Evolutionary conservation across 371 early-diverging fungal genomes (phyloP), one percentile per base, ranked within the genome.

Genomic region (Circinella umbellata): DNA sequence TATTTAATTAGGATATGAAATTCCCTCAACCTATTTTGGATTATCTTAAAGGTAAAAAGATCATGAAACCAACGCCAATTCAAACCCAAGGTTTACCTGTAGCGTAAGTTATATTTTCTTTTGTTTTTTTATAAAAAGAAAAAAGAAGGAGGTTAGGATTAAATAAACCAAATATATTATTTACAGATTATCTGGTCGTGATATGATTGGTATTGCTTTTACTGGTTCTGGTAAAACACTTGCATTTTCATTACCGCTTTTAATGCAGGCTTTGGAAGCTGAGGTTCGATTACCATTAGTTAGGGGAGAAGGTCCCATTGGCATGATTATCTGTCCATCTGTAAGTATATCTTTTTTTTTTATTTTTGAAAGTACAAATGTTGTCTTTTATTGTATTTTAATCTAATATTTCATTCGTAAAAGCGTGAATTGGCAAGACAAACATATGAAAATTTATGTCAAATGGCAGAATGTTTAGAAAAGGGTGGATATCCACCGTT

Each of bases 221-320:
- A 99, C 99, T 11, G 99, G 99, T 18, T 98, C 98, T n/a, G 99
- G 99, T 47, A 99, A 99, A 83, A 99, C 99, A 0, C 84, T 98
- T 18, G 91, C 98, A 0, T 99, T 98, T 85, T 94, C 94, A 15
- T 73, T 99, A n/a, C 99, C 99, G 36, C 80, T 88, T 73, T 86
- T 91, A 64, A 90, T 94, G 91, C 88, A 88, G 75, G 93, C 91
- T 48, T 82, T 92, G 71, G 95, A 95, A 75, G 92, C 89, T 37
- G 96, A 96, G 73, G 72, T 85, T 35, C 82, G 92, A 68, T 80
- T 94, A 64, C 94, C 95, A 9, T 78, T 97, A 0, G 80, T 89
- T n/a, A 77, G 84, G 47, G 95, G 95, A 3, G 98, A 98, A 71
- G 98, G 98, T 4, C 98, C 98, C 0, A 86, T 96, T 51, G 94